Percentiles rank a stretch among this genome's conserved stretches.
Evolutionary conservation across 257 asterid genomes (phyloP).

Genomic region (Dorcoceras hygrometricum): DNA sequence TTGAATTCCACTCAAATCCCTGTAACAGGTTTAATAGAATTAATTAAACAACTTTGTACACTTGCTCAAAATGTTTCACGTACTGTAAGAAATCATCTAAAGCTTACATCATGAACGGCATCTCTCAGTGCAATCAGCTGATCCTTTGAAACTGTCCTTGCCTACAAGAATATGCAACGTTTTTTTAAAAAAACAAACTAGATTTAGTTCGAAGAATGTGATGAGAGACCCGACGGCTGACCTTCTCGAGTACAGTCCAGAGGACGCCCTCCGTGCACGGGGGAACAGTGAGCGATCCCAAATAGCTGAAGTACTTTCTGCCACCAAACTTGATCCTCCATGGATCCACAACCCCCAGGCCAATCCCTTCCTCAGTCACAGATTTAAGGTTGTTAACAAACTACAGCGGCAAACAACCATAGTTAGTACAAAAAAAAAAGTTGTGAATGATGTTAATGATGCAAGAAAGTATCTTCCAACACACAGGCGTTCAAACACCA

Average conservation of each 20-base stretch:
- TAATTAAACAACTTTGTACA: neutral
- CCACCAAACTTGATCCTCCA: slow-evolving; percentile 47
- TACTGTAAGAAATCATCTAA: neutral
- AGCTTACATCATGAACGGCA: slow-evolving; percentile 72
- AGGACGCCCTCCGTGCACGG: slow-evolving; percentile 82
- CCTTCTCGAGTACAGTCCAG: slow-evolving; percentile 68
- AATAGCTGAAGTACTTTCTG: slow-evolving; percentile 56
- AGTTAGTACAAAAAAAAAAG: neutral
- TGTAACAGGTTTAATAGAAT: slow-evolving; percentile 12
- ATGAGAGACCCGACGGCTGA: neutral
- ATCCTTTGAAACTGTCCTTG: slow-evolving; percentile 57
- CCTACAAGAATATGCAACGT: slow-evolving; percentile 30
- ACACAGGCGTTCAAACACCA: neutral
- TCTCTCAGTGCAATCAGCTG: slow-evolving; percentile 47
- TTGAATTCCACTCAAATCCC: slow-evolving; percentile 48
- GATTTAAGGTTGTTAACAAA: slow-evolving; percentile 27
- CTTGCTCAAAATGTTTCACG: neutral
- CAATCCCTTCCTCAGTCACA: slow-evolving; percentile 19
- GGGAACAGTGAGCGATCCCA: slow-evolving; percentile 80
- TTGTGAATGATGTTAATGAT: too few relatives aligned
- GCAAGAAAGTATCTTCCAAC: neutral
- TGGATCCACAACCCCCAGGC: slow-evolving; percentile 48
- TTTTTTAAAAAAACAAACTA: neutral
- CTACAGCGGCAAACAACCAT: slow-evolving; percentile 25
- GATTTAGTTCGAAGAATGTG: neutral